A percentile compares a stretch with the other conserved stretches of the same genome.
These are phyloP conservation scores for Zizania latifolia DNA, from an alignment of 176 grass and related monocot species.

Conservation along the genomic window DNA sequence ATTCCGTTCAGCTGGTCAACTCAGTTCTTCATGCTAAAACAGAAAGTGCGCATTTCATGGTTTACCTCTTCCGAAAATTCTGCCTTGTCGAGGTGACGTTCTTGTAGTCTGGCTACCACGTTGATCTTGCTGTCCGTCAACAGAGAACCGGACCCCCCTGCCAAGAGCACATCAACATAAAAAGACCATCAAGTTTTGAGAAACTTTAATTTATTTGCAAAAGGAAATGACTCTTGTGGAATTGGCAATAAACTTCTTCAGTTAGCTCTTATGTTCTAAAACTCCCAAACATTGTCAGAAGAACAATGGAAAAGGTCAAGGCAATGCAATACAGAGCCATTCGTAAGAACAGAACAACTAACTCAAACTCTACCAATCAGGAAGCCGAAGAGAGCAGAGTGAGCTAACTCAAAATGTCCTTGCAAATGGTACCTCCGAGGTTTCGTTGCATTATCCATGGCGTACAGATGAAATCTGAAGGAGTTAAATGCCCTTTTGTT, in stretches of 20 bases:
- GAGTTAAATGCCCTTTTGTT: not conserved
- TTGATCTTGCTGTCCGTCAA: constrained; percentile 11
- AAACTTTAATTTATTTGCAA: not conserved
- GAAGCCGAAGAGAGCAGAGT: not conserved
- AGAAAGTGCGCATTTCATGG: not conserved
- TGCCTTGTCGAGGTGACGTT: constrained; percentile 12
- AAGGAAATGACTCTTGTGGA: not conserved
- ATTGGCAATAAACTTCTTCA: not conserved
- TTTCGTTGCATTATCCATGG: constrained; percentile 28
- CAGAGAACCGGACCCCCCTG: constrained; percentile 44
- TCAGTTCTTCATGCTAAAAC: not conserved
- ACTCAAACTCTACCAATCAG: not conserved
- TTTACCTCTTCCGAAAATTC: constrained; percentile 18
- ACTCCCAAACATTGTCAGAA: not conserved
- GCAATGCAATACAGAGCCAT: not conserved
- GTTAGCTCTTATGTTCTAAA: not conserved
- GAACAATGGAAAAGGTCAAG: not conserved
- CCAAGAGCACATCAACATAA: not conserved
- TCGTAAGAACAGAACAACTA: not conserved
- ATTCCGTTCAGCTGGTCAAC: not conserved
- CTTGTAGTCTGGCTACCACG: not conserved
- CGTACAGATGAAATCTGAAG: not conserved
- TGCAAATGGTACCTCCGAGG: constrained; percentile 10
- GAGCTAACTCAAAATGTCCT: not conserved
- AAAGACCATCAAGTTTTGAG: not conserved